A percentile compares a stretch with the other conserved stretches of the same genome.
phyloP scores from a whole-genome alignment of 495 filamentous ascomycete species.

The Penicillium waksmanii region DNA sequence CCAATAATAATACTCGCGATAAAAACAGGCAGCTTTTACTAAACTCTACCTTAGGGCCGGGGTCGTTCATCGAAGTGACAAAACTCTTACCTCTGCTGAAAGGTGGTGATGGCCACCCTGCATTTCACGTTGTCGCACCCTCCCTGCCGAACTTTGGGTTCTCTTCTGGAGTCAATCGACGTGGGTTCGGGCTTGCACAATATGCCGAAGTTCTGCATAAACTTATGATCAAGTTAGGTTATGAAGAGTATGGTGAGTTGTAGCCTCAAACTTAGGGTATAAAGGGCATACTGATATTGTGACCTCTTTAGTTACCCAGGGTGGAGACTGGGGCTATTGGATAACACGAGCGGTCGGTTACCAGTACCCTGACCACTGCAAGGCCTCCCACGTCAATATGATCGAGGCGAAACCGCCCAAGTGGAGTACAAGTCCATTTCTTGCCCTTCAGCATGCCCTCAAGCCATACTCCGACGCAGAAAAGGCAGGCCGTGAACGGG shows the following conservation, averaged over 20 bases:
- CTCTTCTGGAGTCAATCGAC: constrained; percentile 40
- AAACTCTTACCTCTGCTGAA: constrained; percentile 40
- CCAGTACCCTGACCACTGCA: constrained; percentile 58
- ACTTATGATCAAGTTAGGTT: constrained; percentile 70
- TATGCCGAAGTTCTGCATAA: constrained; percentile 65
- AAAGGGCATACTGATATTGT: background rate
- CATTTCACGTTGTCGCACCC: constrained; percentile 50
- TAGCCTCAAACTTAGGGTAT: background rate
- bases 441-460: constrained; percentile 29
- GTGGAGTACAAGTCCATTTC: constrained; percentile 22
- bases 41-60: constrained; percentile 30
- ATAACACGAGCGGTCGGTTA: constrained; percentile 62
- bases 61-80: constrained; percentile 44
- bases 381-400: constrained; percentile 70
- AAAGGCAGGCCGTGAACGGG: constrained; percentile 50
- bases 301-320: constrained; percentile 54
- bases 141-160: constrained; percentile 49
- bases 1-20: background rate
- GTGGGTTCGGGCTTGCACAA: constrained; percentile 58
- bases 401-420: constrained; percentile 41
- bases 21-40: no score
- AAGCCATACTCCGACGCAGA: constrained; percentile 31
- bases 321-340: constrained; percentile 69
- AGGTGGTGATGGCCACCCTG: constrained; percentile 27
- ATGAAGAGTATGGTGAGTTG: constrained; percentile 61